Evolutionary conservation across 2,329 filamentous ascomycete species (phyloP).

Genomic region (Pleurostoma richardsiae): DNA sequence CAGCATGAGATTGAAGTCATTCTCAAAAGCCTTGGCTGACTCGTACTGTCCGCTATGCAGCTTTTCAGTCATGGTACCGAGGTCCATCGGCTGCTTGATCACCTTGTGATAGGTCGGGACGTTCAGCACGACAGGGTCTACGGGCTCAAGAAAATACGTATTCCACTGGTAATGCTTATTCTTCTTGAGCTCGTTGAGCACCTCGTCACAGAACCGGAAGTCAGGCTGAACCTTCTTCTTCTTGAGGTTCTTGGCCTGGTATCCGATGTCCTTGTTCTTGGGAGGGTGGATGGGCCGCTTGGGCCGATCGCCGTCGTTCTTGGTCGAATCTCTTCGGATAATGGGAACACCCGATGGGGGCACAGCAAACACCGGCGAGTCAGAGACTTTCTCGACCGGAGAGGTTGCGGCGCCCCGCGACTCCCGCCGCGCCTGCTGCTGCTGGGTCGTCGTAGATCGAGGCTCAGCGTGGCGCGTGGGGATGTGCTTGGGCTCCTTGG

Average conservation of each 20-base stretch:
- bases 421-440: constrained; percentile 22
- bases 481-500: constrained; percentile 48
- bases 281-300: constrained; percentile 93
- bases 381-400: constrained; percentile 24
- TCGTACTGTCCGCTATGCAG: constrained; percentile 74
- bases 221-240: constrained; percentile 90
- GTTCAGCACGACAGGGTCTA: constrained; percentile 89
- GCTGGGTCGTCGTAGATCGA: constrained; percentile 24
- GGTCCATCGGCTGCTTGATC: constrained; percentile 96
- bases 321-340: constrained; percentile 80
- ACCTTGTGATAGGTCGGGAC: constrained; percentile 91
- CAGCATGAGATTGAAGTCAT: constrained; percentile 77
- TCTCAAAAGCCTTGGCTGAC: constrained; percentile 79
- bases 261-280: constrained; percentile 86
- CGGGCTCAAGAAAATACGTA: constrained; percentile 72
- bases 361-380: constrained; percentile 58
- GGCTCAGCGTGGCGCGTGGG: constrained; percentile 40
- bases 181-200: constrained; percentile 73
- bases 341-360: constrained; percentile 73
- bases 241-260: constrained; percentile 76
- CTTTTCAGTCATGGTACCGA: constrained; percentile 75
- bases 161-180: constrained; percentile 64
- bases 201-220: constrained; percentile 82
- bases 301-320: constrained; percentile 70
- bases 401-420: constrained; percentile 21